These are phyloP conservation scores for Echria macrotheca DNA, from an alignment of 495 filamentous ascomycete genomes.

Conservation along the genomic window DNA sequence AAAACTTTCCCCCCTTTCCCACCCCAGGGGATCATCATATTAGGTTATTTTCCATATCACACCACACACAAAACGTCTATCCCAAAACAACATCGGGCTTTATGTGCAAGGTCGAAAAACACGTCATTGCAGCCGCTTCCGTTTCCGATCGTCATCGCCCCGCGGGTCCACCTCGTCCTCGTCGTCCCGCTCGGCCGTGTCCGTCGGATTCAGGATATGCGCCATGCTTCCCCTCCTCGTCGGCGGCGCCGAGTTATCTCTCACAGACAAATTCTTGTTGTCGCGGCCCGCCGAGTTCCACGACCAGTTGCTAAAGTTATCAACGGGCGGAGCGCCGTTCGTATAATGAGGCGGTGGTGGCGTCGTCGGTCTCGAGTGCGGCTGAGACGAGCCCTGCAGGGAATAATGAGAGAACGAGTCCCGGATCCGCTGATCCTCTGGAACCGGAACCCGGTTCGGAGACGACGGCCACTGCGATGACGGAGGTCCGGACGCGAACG, in stretches of 20 bases:
- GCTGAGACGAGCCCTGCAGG: slow-evolving; percentile 49
- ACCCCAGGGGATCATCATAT: too few species aligned
- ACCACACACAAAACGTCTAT: too few species aligned
- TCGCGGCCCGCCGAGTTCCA: slow-evolving; percentile 45
- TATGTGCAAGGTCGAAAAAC: too few species aligned
- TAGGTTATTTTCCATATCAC: too few species aligned
- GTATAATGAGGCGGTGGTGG: slow-evolving; percentile 51
- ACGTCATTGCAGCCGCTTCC: slow-evolving; percentile 64
- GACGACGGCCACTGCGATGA: slow-evolving; percentile 82
- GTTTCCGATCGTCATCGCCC: slow-evolving; percentile 63
- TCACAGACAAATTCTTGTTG: slow-evolving; percentile 41
- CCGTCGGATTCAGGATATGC: slow-evolving; percentile 66
- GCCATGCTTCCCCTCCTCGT: slow-evolving; percentile 56
- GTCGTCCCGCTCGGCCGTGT: slow-evolving; percentile 39
- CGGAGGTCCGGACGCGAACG: slow-evolving; percentile 61
- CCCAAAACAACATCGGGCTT: too few species aligned
- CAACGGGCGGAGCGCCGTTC: slow-evolving; percentile 39
- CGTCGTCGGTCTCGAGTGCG: slow-evolving; percentile 68
- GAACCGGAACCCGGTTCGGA: slow-evolving; percentile 57
- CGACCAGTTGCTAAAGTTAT: slow-evolving; percentile 50
- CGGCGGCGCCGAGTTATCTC: slow-evolving; percentile 51
- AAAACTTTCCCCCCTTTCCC: too few species aligned
- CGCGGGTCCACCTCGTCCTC: slow-evolving; percentile 40
- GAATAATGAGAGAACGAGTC: slow-evolving; percentile 81
- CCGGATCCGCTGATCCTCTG: slow-evolving; percentile 73